Conservation (phyloP, 257 asterid genomes). For the Jacaranda copaia region DNA sequence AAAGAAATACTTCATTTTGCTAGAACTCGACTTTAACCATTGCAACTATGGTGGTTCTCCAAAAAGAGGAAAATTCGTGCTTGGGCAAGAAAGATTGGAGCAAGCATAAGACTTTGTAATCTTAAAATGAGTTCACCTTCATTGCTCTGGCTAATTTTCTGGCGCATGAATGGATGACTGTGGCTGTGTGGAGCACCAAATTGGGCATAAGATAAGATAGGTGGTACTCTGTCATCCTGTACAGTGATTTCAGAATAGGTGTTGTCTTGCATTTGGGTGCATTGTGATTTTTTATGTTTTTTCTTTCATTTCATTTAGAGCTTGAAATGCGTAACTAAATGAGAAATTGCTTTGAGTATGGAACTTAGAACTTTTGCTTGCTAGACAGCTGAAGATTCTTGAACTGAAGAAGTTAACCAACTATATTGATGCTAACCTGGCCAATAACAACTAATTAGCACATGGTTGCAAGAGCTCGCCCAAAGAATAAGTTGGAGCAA, state of each 20-base stretch:
- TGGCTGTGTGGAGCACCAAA: slow-evolving; percentile 2
- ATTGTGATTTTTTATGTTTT: not conserved
- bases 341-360: too few species aligned
- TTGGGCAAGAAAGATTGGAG: not conserved
- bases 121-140: not conserved
- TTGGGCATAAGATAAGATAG: not conserved
- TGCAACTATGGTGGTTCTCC: not conserved
- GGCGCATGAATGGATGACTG: not conserved
- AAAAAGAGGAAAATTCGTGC: not conserved
- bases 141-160: not conserved
- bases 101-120: slow-evolving; percentile 2
- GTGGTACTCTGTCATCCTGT: not conserved
- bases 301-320: not conserved
- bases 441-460: too few species aligned
- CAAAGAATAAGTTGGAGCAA: too few species aligned
- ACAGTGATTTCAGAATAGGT: not conserved
- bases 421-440: too few species aligned
- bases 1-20: not conserved
- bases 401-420: too few species aligned
- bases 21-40: not conserved
- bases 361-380: too few species aligned
- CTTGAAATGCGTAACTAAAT: too few species aligned
- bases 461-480: too few species aligned
- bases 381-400: too few species aligned
- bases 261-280: not conserved